Conservation (phyloP, 2,329 filamentous ascomycete genomes). For the Teratosphaeria destructans region DNA sequence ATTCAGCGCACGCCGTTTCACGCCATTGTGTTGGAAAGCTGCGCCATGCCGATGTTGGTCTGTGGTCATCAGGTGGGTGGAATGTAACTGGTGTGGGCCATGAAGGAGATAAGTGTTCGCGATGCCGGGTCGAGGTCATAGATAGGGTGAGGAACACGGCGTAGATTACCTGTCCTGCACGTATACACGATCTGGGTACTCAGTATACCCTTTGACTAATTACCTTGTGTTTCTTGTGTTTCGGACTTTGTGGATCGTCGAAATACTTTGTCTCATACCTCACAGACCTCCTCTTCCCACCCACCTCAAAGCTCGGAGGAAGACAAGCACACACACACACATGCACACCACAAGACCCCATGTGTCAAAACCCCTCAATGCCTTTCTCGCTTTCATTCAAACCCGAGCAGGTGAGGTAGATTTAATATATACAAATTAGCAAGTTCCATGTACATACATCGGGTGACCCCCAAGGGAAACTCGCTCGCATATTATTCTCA, state of each 20-base stretch:
- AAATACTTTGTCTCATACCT: too few relatives aligned
- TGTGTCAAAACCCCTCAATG: not conserved
- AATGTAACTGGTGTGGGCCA: not conserved
- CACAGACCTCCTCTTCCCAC: too few relatives aligned
- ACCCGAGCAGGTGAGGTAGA: not conserved
- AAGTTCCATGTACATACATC: constrained; percentile 1
- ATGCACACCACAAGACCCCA: not conserved
- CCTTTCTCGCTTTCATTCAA: not conserved
- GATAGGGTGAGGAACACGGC: too few relatives aligned
- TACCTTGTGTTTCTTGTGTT: too few relatives aligned
- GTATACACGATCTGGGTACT: too few relatives aligned
- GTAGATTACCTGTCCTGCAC: too few relatives aligned
- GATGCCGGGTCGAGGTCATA: too few relatives aligned
- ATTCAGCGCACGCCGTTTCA: constrained; percentile 14
- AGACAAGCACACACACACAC: too few relatives aligned
- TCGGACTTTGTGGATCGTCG: too few relatives aligned
- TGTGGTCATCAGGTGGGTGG: not conserved
- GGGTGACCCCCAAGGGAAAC: not conserved
- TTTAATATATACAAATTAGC: constrained; percentile 6
- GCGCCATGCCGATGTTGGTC: constrained; percentile 8
- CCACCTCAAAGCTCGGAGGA: too few relatives aligned
- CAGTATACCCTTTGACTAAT: too few relatives aligned
- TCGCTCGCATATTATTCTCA: not conserved
- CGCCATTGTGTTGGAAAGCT: constrained; percentile 18
- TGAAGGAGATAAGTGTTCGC: too few relatives aligned